Evolutionary conservation across 1,284 basidiomycete species (phyloP), one percentile per base, ranked within the genome.

Genomic region (Malassezia nana): DNA sequence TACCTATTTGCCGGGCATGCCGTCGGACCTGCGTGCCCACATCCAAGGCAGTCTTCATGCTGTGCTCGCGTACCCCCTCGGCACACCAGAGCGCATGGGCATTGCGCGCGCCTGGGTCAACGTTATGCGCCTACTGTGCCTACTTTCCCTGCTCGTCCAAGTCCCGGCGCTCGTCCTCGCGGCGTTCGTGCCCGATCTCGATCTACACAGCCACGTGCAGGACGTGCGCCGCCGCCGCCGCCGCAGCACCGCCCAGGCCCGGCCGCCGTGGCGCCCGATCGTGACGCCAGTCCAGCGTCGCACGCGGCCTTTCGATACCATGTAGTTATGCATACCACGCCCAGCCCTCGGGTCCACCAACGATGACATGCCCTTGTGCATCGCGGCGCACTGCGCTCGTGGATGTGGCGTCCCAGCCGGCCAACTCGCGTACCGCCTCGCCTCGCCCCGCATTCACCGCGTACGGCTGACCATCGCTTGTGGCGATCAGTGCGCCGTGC

Each of bases 1-100:
- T 2, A 61, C 75, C 39, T 75, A 82, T 63, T 77, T 87, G 54
- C 62, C 67, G 13, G 29, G 54, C 4, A 74, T 78, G 33, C 42
- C 65, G 13, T 50, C 55, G 8, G 60, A 59, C 22, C 64, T 69
- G 46, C 63, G 70, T 38, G 55, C 62, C 28, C 15, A 45, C 24
- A 67, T 75, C 50, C 70, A 65, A 41, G 66, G 66, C 33, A 65
- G 63, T 40, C 62, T 75, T 42, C 57, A 64, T 15, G 69, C 63
- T 7, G 75, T 74, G 15, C 66, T 70, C 1, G 58, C 64, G 24
- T 76, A 75, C 59, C 65, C 68, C 15, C 46, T 65, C 9, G 75
- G 67, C 1, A 56, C 62, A 1, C 53, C 51, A 1, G 65, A 67
- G 48, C 65, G 73, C 40, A 50, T 42, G 7, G 75, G 61, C 18